A percentile compares a stretch with the other conserved stretches of the same genome.
These are phyloP conservation scores for Boletus smithii DNA, from an alignment of 1,284 basidiomycete genomes.

Conservation along the genomic window DNA sequence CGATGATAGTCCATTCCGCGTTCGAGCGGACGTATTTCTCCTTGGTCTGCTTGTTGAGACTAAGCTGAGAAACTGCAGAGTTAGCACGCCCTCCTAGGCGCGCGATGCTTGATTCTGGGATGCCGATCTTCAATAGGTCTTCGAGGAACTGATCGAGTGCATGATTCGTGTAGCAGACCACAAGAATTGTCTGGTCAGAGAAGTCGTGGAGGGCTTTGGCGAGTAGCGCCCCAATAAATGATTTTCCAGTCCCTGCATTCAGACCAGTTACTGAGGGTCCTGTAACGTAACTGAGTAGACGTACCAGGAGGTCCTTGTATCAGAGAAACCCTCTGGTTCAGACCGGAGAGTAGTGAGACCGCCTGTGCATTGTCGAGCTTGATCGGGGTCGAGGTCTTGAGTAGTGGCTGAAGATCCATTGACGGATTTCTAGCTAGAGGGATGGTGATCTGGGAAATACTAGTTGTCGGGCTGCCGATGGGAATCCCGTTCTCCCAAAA, in stretches of 20 bases:
- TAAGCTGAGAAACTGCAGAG: constrained; percentile 40
- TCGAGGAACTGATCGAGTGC: constrained; percentile 63
- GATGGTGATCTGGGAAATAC: constrained; percentile 30
- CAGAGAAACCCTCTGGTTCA: constrained; percentile 53
- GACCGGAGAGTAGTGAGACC: constrained; percentile 45
- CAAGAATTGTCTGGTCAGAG: constrained; percentile 48
- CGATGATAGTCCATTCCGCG: constrained; percentile 41
- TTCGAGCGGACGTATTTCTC: constrained; percentile 22
- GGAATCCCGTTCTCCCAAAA: constrained; percentile 43
- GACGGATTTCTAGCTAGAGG: constrained; percentile 35
- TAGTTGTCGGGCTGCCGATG: constrained; percentile 14
- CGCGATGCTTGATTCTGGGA: constrained; percentile 44
- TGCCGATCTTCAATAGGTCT: constrained; percentile 55
- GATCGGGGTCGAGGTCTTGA: constrained; percentile 40
- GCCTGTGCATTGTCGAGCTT: constrained; percentile 51
- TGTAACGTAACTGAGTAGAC: constrained; percentile 9
- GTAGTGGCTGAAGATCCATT: constrained; percentile 40
- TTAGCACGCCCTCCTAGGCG: constrained; percentile 57
- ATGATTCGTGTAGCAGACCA: constrained; percentile 68
- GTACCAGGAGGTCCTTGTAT: constrained; percentile 67
- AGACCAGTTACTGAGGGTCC: not conserved
- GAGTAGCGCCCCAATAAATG: constrained; percentile 61
- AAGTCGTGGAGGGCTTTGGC: constrained; percentile 53
- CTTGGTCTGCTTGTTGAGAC: constrained; percentile 35
- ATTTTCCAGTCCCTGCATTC: constrained; percentile 59